phyloP scores from a whole-genome alignment of 140 eudicot genomes.

The Senecio squalidus region DNA sequence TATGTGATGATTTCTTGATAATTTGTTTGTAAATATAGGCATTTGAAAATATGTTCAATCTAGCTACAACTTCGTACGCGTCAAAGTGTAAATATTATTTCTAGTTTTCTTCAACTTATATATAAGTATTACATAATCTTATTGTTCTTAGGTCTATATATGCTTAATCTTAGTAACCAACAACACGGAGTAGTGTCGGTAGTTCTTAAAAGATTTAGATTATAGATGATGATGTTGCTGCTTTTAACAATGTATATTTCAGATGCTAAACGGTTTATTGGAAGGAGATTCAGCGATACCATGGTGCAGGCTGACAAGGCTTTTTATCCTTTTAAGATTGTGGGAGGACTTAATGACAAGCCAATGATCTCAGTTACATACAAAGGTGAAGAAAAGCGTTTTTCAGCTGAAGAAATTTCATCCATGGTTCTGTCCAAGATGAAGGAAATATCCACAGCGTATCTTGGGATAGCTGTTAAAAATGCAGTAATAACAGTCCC shows the following conservation, averaged over 20 bases:
- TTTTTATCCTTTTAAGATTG: conserved; percentile 17
- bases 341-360: conserved; percentile 4
- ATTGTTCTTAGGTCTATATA: too few relatives aligned
- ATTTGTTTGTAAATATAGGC: too few relatives aligned
- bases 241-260: not conserved
- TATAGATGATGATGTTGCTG: not conserved
- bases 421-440: conserved; percentile 20
- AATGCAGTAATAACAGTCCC: conserved; percentile 27
- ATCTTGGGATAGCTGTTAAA: conserved; percentile 1
- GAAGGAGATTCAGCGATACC: conserved; percentile 21
- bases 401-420: conserved; percentile 24
- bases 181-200: too few relatives aligned
- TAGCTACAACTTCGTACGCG: too few relatives aligned
- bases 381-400: conserved; percentile 13
- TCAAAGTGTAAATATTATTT: too few relatives aligned
- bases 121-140: too few relatives aligned
- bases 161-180: too few relatives aligned
- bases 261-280: conserved; percentile 24
- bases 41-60: too few relatives aligned
- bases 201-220: not conserved
- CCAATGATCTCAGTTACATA: conserved; percentile 17
- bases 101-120: too few relatives aligned
- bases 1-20: too few relatives aligned
- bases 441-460: conserved; percentile 15
- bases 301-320: conserved; percentile 20